Evolutionary conservation across 2,329 filamentous ascomycete genomes (phyloP), one percentile per base, ranked within the genome.

Genomic region (Cytospora leucostoma): DNA sequence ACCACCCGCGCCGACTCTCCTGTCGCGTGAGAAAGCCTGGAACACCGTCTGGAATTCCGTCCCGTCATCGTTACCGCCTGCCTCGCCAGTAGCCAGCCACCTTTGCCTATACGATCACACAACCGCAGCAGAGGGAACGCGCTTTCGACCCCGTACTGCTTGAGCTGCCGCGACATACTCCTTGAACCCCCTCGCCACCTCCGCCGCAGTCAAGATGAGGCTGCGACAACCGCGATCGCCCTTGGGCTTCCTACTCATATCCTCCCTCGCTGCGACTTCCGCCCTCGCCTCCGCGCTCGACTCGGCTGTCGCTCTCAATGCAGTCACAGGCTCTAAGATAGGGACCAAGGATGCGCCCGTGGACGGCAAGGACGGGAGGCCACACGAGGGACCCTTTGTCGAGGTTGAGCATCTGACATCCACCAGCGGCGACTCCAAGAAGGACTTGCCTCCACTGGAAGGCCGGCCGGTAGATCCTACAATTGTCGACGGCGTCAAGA

Each of bases 301-400:
- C 53, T 64, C 71, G 12, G 59, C 27, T 27, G 27, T 68, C 15
- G 63, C 70, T n/a, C 70, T 72, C 52, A 67, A 57, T 27, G 55
- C 68, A 35, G 61, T 66, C 34, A 52, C 58, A 19, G 60, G 56
- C 19, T 56, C 70, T 33, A 78, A 77, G 66, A 77, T 77, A 59
- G 79, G 80, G 37, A 82, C 79, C 63, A 93, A 93, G 74, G 89
- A 95, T 79, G 92, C 91, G 62, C 94, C 94, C 0, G 89, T 97
- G 21, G 95, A 98, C 74, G 93, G 93, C 53, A 89, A 90, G 70
- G 95, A 98, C 78, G 95, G 95, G 55, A 95, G 93, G 78, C 95
- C 95, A 54, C 94, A 97, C 73, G 86, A 89, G 21, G 95, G 95
- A 1, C 95, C 95, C 7, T 88, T 86, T 72, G 87, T 93, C 63